Base-by-base conservation (phyloP, 306 rosid species). In the Phaseolus lunatus region DNA sequence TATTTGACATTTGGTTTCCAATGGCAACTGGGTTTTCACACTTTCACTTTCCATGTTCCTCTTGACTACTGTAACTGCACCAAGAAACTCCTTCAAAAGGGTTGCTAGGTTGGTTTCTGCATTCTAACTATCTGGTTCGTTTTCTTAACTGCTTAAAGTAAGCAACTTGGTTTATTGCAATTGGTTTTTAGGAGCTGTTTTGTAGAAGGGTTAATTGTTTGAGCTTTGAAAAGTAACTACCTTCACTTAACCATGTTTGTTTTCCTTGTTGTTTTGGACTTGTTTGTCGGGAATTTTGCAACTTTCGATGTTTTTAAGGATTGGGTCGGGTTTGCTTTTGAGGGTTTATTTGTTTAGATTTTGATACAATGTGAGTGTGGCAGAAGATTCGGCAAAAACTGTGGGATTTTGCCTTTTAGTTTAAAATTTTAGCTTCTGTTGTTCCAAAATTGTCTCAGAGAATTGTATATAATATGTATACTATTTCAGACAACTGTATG, bases 291-390 rank as follows among this genome's bases (percentile, higher is more conserved):
- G 65, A 88, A 82, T 31, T 80, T 80, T 39, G 29, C 20, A 71
- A 57, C 85, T 86, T 87, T 89, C 81, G 78, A 71, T 67, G 87
- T 53, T 88, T 85, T 86, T 83, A 76, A 85, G 90, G 77, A 82
- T 73, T 75, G 82, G 83, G 80, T 82, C 75, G 70, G 82, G 59
- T 84, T 53, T 78, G 53, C 86, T 80, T 79, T 90, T 82, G 71
- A 18, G 58, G 81, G 45, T 81, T 78, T 20, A 22, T 23, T 29
- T 74, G 33, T 31, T 74, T 70, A 61, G 68, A 83, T 80, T 81
- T 87, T 72, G 33, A 73, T 70, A 75, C 45, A 71, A 73, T 72
- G 78, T 54, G 85, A 78, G 82, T 89, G 78, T 80, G 84, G 67
- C 67, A 78, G 89, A 90, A 89, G 97, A 79, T 84, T 85, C 88